Evolutionary conservation across 2,329 filamentous ascomycete genomes (phyloP).

Genomic region (Hawksworthiomyces lignivorus): DNA sequence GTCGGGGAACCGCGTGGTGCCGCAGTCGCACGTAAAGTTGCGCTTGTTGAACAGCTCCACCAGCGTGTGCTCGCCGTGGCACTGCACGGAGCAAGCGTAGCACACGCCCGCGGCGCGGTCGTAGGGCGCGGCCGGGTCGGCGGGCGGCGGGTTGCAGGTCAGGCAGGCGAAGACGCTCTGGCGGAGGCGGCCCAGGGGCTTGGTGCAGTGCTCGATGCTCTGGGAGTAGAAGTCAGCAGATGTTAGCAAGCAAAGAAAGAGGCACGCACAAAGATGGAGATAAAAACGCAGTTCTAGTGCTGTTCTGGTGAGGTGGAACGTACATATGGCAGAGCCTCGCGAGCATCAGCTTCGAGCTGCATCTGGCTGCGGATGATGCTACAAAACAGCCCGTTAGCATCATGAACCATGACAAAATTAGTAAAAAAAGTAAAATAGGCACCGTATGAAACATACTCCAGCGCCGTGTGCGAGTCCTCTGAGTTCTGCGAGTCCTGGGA

Average conservation of each 20-base stretch:
- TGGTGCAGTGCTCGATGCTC: constrained; percentile 92
- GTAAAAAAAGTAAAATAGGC: not conserved
- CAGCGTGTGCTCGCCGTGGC: constrained; percentile 88
- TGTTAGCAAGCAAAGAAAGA: no score
- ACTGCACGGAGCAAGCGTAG: constrained; percentile 94
- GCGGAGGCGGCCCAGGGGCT: constrained; percentile 77
- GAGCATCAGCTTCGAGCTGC: constrained; percentile 86
- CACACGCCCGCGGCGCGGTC: constrained; percentile 70
- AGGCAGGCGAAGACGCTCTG: constrained; percentile 89
- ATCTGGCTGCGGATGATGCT: constrained; percentile 87
- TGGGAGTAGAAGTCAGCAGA: constrained; percentile 28
- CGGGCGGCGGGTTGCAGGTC: constrained; percentile 80
- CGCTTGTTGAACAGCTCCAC: constrained; percentile 96
- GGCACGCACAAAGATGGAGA: no score
- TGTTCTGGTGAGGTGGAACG: constrained; percentile 26
- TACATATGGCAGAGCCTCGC: constrained; percentile 90
- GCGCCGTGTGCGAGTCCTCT: constrained; percentile 62
- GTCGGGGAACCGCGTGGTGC: constrained; percentile 68
- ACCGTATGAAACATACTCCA: constrained; percentile 41
- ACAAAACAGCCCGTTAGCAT: no score
- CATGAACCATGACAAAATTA: no score
- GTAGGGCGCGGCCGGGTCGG: constrained; percentile 53
- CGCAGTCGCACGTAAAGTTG: constrained; percentile 94
- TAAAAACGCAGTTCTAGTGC: no score
- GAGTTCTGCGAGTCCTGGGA: constrained; percentile 55